Percentiles rank a stretch among this genome's conserved stretches.
phyloP scores from a whole-genome alignment of 2,329 filamentous ascomycete species.

The Stemphylium lycopersici region DNA sequence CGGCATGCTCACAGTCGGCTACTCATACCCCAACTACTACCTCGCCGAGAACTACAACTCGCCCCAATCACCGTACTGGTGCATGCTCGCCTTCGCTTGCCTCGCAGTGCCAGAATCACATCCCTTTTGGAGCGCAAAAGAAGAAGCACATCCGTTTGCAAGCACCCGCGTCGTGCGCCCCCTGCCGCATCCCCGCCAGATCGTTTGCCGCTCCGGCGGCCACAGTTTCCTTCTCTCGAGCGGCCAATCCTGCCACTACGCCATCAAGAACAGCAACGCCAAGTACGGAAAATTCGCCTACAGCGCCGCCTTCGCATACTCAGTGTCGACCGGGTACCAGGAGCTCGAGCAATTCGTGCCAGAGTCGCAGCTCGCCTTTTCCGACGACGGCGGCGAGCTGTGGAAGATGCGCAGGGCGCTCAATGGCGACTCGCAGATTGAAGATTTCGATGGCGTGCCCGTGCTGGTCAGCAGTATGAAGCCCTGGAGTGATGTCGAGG shows the following conservation, averaged over 20 bases:
- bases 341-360: constrained; percentile 78
- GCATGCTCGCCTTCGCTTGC: constrained; percentile 77
- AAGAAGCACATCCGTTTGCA: constrained; percentile 64
- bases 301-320: constrained; percentile 76
- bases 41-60: constrained; percentile 86
- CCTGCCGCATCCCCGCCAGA: constrained; percentile 73
- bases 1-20: constrained; percentile 77
- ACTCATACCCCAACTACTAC: constrained; percentile 80
- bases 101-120: constrained; percentile 72
- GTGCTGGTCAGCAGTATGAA: constrained; percentile 73
- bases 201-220: constrained; percentile 72
- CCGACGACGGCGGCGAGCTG: constrained; percentile 76
- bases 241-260: constrained; percentile 81
- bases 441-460: constrained; percentile 60
- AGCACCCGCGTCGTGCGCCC: constrained; percentile 65
- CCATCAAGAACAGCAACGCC: constrained; percentile 79
- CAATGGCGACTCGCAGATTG: constrained; percentile 65
- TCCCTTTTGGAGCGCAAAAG: constrained; percentile 75
- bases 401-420: constrained; percentile 78
- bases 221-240: constrained; percentile 75
- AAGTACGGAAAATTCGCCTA: constrained; percentile 84
- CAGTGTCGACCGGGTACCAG: constrained; percentile 76
- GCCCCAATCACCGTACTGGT: constrained; percentile 76
- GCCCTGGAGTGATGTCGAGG: constrained; percentile 71
- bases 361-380: constrained; percentile 76